Evolutionary conservation across 164 flowering plant genomes (phyloP), one percentile per base, ranked within the genome.

Genomic region (Stephania yunnanensis): DNA sequence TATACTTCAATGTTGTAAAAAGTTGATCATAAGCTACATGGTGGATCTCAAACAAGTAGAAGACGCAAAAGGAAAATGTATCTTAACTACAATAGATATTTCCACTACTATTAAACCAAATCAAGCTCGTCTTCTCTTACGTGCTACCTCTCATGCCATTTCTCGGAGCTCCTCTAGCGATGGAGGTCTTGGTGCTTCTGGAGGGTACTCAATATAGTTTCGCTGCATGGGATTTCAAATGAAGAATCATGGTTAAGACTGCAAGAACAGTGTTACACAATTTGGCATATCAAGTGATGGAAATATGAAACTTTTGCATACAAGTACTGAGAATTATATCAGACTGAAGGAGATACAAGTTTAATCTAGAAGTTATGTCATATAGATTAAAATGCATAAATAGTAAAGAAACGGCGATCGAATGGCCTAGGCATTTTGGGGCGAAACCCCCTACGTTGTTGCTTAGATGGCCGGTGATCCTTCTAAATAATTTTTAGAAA

Each of bases 101-200:
- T 25, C 9, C 70, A 61, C 63, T 75, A 31, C 9, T 44, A 76
- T 11, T 44, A 10, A 55, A 36, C 63, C 44, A 48, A 65, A 80
- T 83, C 73, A 80, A 55, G 79, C 84, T 4, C 8, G 76, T 20
- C 86, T 82, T 70, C 81, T 89, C 82, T 90, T 86, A 74, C 86
- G 89, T 63, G 91, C 91, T 20, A 89, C 80, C 76, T 92, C 93
- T 71, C 92, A 85, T 53, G 92, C 98, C 90, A 90, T 88, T 83
- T 92, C 98, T 52, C 93, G 86, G n/a, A 92, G 29, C 76, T 95
- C 98, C 79, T 95, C 98, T 4, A 94, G 97, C 30, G 97, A 86
- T 44, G 89, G 97, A 69, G 97, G 97, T 46, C 84, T 77, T 48
- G 86, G 89, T 30, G 72, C 91, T 81, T 89, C 93, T 10, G 93